phyloP scores from a whole-genome alignment of 805 yeast species.

The Starmerella potacharoeniae region DNA sequence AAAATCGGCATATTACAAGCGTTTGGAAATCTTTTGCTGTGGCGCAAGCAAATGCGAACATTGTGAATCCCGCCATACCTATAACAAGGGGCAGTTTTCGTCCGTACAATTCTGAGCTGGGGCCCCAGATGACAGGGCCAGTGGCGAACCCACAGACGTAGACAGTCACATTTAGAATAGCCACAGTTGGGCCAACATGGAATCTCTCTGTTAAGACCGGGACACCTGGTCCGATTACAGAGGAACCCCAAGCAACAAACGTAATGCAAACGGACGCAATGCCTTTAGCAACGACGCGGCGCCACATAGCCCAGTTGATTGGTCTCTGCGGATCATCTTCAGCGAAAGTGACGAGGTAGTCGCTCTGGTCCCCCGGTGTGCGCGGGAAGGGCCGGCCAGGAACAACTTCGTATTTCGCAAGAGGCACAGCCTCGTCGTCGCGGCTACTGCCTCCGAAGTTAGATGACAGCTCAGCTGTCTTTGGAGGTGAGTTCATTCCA shows the following conservation, averaged over 20 bases:
- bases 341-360: conserved; percentile 23
- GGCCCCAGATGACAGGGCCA: conserved; percentile 59
- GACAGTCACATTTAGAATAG: conserved; percentile 44
- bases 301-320: conserved; percentile 38
- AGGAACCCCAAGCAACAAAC: conserved; percentile 35
- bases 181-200: conserved; percentile 37
- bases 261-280: conserved; percentile 31
- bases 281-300: conserved; percentile 26
- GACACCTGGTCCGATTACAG: conserved; percentile 35
- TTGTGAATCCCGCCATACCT: conserved; percentile 24
- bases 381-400: conserved; percentile 20
- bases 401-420: conserved; percentile 16
- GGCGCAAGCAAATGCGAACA: conserved; percentile 42
- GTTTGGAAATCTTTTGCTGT: conserved; percentile 40
- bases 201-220: conserved; percentile 30
- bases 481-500: background rate
- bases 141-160: conserved; percentile 56
- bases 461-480: background rate
- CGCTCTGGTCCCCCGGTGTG: conserved; percentile 17
- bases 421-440: conserved; percentile 11
- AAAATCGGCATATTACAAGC: conserved; percentile 43
- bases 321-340: conserved; percentile 47
- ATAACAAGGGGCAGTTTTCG: conserved; percentile 40
- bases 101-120: conserved; percentile 40
- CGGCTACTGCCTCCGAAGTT: background rate